Evolutionary conservation across 164 flowering plant species (phyloP).

Genomic region (Saururus chinensis): DNA sequence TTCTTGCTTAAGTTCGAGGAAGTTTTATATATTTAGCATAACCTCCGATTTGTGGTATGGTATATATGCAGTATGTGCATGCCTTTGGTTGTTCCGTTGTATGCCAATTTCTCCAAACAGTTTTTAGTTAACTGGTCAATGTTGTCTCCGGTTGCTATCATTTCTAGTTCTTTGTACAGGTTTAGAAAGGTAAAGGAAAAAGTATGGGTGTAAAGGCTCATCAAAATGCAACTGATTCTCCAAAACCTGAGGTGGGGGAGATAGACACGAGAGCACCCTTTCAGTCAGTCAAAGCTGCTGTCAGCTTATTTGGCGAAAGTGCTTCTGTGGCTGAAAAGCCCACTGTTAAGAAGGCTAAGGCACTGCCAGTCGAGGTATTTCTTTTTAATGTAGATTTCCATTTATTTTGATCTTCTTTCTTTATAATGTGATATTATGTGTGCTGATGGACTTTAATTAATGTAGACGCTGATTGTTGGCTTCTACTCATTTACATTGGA

Average conservation of each 20-base stretch:
- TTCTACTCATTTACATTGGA: not conserved
- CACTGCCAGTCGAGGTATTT: slow-evolving; percentile 63
- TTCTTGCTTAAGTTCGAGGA: no score
- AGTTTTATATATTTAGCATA: no score
- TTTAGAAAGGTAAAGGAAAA: not conserved
- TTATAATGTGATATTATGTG: not conserved
- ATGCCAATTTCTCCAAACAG: no score
- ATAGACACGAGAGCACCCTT: slow-evolving; percentile 97
- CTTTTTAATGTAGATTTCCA: not conserved
- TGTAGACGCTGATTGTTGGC: not conserved
- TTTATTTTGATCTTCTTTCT: not conserved
- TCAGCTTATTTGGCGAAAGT: slow-evolving; percentile 79
- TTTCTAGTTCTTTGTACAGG: not conserved
- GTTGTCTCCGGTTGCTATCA: not conserved
- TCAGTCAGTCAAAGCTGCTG: slow-evolving; percentile 96
- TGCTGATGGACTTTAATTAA: not conserved
- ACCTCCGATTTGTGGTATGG: no score
- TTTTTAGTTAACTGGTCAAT: not conserved
- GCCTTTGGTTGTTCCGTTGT: no score
- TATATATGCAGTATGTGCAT: no score
- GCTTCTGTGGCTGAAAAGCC: slow-evolving; percentile 64
- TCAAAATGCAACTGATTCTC: slow-evolving; percentile 34
- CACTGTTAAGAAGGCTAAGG: slow-evolving; percentile 47
- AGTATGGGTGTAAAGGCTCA: slow-evolving; percentile 46
- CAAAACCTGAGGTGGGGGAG: slow-evolving; percentile 74